phyloP scores from a whole-genome alignment of 208 protist species.

The Leishmania arabica region DNA sequence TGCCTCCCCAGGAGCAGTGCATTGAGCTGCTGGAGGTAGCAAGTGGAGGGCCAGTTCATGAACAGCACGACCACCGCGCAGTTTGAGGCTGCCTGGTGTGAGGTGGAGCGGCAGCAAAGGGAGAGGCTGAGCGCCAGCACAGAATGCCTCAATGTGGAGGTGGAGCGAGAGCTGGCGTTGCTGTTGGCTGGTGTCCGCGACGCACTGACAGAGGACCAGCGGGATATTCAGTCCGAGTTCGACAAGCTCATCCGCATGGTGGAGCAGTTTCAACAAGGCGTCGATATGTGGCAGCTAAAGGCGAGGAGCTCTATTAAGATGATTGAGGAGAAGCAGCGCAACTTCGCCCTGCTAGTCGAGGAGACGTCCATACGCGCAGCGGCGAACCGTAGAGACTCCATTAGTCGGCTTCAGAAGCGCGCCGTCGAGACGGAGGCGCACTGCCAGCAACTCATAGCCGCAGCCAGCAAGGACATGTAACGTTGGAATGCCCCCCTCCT shows the following conservation, averaged over 20 bases:
- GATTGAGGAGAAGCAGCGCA: conserved; percentile 82
- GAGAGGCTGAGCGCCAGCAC: conserved; percentile 31
- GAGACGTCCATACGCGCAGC: conserved; percentile 54
- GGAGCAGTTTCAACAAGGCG: conserved; percentile 67
- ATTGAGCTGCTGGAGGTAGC: not conserved
- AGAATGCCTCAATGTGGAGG: conserved; percentile 34
- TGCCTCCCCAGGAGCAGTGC: not conserved
- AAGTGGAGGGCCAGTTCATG: not conserved
- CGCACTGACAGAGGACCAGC: conserved; percentile 53
- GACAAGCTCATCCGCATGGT: conserved; percentile 66
- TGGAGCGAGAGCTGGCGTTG: conserved; percentile 51
- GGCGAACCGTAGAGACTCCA: conserved; percentile 45
- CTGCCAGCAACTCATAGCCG: conserved; percentile 32
- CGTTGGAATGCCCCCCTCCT: conserved; percentile 12
- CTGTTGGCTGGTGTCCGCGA: conserved; percentile 40
- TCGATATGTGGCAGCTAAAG: conserved; percentile 82
- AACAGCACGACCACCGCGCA: conserved; percentile 30
- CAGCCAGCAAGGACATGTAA: conserved; percentile 20
- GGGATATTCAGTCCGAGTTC: conserved; percentile 61
- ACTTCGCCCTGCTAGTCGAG: conserved; percentile 59
- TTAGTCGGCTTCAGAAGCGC: conserved; percentile 53
- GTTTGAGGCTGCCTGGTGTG: conserved; percentile 53
- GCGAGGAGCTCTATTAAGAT: conserved; percentile 64
- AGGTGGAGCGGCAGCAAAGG: conserved; percentile 48
- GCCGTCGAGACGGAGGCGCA: conserved; percentile 42